Percentiles rank a stretch among this genome's conserved stretches.
phyloP scores from a whole-genome alignment of 495 filamentous ascomycete genomes.

The Lophiotrema nucula region DNA sequence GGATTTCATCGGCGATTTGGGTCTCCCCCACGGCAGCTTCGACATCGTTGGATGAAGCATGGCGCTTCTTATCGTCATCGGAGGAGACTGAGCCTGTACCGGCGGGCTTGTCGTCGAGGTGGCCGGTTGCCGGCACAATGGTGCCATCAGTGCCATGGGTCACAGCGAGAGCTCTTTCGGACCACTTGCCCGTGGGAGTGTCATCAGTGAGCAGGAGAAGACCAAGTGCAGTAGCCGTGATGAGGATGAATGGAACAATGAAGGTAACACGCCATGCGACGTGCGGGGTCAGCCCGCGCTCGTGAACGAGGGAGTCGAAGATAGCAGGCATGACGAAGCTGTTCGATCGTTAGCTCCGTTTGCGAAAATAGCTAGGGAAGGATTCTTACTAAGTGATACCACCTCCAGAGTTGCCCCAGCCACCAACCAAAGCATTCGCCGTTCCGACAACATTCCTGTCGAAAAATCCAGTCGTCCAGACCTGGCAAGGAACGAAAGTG shows the following conservation, averaged over 20 bases:
- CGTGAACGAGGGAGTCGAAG: slow-evolving; percentile 71
- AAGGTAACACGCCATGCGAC: slow-evolving; percentile 84
- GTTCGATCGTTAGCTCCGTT: neutral
- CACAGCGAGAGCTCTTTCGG: slow-evolving; percentile 56
- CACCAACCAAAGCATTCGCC: slow-evolving; percentile 82
- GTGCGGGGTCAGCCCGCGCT: slow-evolving; percentile 57
- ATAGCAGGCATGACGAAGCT: slow-evolving; percentile 91
- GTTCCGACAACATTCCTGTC: slow-evolving; percentile 94
- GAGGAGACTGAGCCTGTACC: slow-evolving; percentile 37
- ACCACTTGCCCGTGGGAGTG: slow-evolving; percentile 81
- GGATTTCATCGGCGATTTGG: slow-evolving; percentile 53
- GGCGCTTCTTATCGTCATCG: slow-evolving; percentile 30
- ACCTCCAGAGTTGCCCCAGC: slow-evolving; percentile 87
- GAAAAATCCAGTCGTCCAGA: slow-evolving; percentile 94
- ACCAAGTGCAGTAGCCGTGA: slow-evolving; percentile 59
- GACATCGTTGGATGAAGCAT: slow-evolving; percentile 38
- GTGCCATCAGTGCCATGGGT: slow-evolving; percentile 22
- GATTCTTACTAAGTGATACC: slow-evolving; percentile 63
- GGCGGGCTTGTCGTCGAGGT: slow-evolving; percentile 56
- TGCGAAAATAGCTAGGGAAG: neutral
- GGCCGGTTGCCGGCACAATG: slow-evolving; percentile 55
- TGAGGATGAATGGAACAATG: slow-evolving; percentile 77
- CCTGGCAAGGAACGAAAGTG: slow-evolving; percentile 90
- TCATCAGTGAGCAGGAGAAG: slow-evolving; percentile 79
- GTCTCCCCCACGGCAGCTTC: slow-evolving; percentile 48